Conservation (phyloP, 495 filamentous ascomycete species). For the Neurospora sp. region DNA sequence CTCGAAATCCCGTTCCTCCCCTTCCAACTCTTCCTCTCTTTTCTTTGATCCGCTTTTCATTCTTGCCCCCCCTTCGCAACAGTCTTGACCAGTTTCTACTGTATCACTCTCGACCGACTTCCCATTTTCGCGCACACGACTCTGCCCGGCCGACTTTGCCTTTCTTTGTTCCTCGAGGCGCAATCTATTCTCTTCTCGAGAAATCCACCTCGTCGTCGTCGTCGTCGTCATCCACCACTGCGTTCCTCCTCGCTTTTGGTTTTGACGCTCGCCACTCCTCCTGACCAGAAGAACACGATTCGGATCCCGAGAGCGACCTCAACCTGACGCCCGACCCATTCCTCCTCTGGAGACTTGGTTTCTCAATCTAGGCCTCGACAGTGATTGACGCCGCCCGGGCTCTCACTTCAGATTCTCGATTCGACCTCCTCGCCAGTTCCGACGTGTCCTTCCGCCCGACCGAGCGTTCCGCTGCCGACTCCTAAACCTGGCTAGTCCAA, state of each 20-base stretch:
- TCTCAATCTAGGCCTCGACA: not conserved
- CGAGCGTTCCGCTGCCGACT: not conserved
- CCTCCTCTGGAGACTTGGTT: not conserved
- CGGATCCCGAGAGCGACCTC: not conserved
- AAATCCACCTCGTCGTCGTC: not conserved
- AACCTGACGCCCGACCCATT: not conserved
- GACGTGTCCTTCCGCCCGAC: slow-evolving; percentile 10
- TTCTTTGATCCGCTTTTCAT: slow-evolving; percentile 15
- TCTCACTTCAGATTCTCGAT: not conserved
- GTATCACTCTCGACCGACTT: slow-evolving; percentile 8
- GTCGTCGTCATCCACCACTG: slow-evolving; percentile 12
- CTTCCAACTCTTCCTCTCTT: slow-evolving; percentile 26
- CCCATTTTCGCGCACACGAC: slow-evolving; percentile 10
- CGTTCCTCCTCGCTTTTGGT: slow-evolving; percentile 11
- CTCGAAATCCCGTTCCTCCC: slow-evolving; percentile 9
- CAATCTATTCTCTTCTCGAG: slow-evolving; percentile 6
- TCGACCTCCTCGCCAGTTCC: not conserved
- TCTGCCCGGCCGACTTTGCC: slow-evolving; percentile 9
- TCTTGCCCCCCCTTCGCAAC: slow-evolving; percentile 4
- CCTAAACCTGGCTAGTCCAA: not conserved
- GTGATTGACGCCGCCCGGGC: not conserved
- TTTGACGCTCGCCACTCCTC: slow-evolving; percentile 13
- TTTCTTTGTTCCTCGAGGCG: slow-evolving; percentile 26
- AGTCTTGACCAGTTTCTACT: slow-evolving; percentile 4
- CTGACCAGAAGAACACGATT: not conserved